Evolutionary conservation across 139 green algal species (phyloP).

Genomic region (Coelastrella sp.): DNA sequence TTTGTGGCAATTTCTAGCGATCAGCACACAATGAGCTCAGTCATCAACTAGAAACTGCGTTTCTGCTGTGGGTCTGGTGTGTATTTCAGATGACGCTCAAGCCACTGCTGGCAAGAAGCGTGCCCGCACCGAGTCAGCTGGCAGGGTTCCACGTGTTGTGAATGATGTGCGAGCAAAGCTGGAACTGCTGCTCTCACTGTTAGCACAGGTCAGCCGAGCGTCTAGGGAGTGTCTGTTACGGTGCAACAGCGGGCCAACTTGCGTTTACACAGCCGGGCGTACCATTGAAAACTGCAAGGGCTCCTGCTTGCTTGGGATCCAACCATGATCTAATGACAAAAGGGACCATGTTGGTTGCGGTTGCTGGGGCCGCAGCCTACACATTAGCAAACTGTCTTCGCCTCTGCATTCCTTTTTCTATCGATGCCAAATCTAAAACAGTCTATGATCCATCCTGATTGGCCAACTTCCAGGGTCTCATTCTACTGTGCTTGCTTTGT

Average conservation of each 20-base stretch:
- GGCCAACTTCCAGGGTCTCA: background rate
- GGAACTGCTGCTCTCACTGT: conserved; percentile 36
- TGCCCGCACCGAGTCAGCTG: background rate
- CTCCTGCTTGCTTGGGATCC: no score
- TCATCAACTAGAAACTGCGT: background rate
- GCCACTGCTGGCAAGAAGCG: background rate
- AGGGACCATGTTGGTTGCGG: no score
- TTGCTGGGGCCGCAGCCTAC: no score
- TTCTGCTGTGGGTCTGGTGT: background rate
- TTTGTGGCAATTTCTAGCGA: no score
- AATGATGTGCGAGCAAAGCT: conserved; percentile 7
- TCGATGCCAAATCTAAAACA: no score
- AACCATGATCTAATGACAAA: no score
- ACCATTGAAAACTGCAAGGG: background rate
- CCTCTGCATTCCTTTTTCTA: no score
- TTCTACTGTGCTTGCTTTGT: background rate
- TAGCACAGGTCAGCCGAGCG: conserved; percentile 1
- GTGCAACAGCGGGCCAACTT: background rate
- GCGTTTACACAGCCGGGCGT: background rate
- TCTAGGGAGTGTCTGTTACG: background rate
- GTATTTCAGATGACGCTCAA: background rate
- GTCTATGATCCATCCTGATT: no score
- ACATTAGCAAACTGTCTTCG: no score
- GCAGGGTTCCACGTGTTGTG: conserved; percentile 16
- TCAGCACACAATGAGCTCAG: no score